Evolutionary conservation across 106 monocot genomes (phyloP), one percentile per base, ranked within the genome.

Genomic region (Acanthochlamys bracteata): DNA sequence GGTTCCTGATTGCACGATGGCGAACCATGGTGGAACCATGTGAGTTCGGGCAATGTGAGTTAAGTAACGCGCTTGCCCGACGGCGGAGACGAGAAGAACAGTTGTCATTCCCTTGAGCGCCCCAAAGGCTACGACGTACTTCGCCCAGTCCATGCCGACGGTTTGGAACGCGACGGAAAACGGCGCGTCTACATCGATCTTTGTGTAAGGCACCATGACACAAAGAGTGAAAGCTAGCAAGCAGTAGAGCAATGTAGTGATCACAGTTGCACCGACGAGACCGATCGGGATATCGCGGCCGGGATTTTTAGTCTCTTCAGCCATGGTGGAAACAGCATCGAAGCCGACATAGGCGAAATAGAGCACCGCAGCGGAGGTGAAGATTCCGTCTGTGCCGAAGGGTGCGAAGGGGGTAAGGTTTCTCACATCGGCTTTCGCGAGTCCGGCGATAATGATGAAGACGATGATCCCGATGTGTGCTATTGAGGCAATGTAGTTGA

Each of bases 71-170:
- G 76, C 76, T 59, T 76, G 76, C 11, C 76, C 76, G 1, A 76
- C 70, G 10, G 76, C 69, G 16, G 65, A 33, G 14, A 70, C 76
- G 23, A 76, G 64, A 11, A 76, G 57, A 11, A 63, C 76, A 20
- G 75, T 75, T 0, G 75, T 75, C 75, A 75, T 75, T 11, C 75
- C 75, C 53, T 75, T 75, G 45, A 76, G 65, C 4, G 76, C 76
- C 10, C 76, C 76, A 20, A 76, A 66, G 22, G 76, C 76, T 17
- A 76, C 76, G n/a, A 76, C 20, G 70, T 70, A 70, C 46, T 76
- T 76, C 17, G 76, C 76, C 76, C 76, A 76, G 7, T 66, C 52
- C 70, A 70, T 64, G 8, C 76, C 57, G 4, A 58, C 57, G 57
- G 24, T 58, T 10, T 22, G 24, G 23, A 58, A 58, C 7, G 57